Evolutionary conservation across 225 moss, liverwort and hornwort genomes (phyloP), one percentile per base, ranked within the genome.

Genomic region (Takakia lepidozioides): DNA sequence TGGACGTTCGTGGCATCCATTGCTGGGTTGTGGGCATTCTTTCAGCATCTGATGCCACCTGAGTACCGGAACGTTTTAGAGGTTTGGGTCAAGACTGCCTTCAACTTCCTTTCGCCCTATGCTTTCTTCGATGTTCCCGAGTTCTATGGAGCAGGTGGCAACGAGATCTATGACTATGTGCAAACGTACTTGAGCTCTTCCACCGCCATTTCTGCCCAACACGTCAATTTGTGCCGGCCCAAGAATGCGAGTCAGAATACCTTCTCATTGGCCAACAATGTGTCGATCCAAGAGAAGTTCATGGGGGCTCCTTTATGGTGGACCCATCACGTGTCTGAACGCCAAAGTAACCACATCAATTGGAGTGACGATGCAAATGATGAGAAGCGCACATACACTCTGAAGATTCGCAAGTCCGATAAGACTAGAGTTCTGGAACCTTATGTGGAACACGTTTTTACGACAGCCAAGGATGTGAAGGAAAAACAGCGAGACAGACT

Each of bases 1-100:
- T 79, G 79, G 79, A 79, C 79, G 4, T 70, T 79, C 43, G 73
- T 70, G 73, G 79, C 74, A 29, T 65, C 73, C 48, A 79, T 76
- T 75, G 35, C 75, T 55, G 81, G 76, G 37, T 54, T 82, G 19
- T 22, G 26, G 8, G 25, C 77, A 46, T 76, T 82, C 27, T 25
- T 82, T 10, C 81, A 67, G 34, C 46, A 48, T 35, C 14, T 76
- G 3, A 40, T 82, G 0, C 76, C 81, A 0, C 65, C 63, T n/a
- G 76, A 76, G 3, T 82, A 66, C 13, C 32, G 41, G 0, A 0
- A 7, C 19, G 51, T 60, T 50, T 48, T 69, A 23, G 72, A 76
- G 41, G 25, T 56, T 6, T 72, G 61, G 65, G 16, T 82, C 1
- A 61, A 59, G 3, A 72, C 66, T 15, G 56, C 0, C 1, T 2